Evolutionary conservation across 176 grass and related monocot genomes (phyloP).

Genomic region (Stipa capillata): DNA sequence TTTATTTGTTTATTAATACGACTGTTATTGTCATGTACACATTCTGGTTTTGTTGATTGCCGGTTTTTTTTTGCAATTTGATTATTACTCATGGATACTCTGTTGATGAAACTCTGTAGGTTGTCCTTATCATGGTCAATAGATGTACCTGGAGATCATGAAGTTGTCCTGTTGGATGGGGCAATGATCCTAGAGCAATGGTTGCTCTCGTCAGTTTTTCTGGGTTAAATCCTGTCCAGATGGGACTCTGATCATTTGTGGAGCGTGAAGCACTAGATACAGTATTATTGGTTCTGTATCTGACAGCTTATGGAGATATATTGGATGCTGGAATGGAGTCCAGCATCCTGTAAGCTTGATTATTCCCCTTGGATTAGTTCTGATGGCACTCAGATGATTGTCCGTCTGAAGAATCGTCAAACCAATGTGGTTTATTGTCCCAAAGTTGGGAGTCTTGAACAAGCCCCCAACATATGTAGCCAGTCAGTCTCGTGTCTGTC

Average conservation of each 20-base stretch:
- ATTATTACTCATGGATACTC: neutral
- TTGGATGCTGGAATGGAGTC: constrained; percentile 46
- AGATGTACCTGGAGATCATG: constrained; percentile 54
- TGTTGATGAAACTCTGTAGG: constrained; percentile 37
- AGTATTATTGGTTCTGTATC: constrained; percentile 29
- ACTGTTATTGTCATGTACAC: neutral
- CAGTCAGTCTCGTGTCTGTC: neutral
- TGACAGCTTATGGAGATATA: constrained; percentile 23
- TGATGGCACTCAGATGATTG: constrained; percentile 14
- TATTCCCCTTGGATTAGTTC: constrained; percentile 20
- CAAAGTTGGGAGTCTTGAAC: neutral
- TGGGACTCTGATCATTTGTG: constrained; percentile 8
- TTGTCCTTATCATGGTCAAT: constrained; percentile 65
- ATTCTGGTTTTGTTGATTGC: neutral
- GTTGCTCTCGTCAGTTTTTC: constrained; percentile 26
- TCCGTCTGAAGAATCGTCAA: constrained; percentile 8
- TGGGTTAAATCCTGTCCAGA: constrained; percentile 6
- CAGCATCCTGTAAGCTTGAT: constrained; percentile 30
- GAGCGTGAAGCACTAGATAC: constrained; percentile 16
- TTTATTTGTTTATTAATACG: neutral
- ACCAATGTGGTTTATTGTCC: neutral
- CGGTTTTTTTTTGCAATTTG: neutral
- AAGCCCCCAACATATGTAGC: no score
- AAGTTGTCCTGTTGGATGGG: constrained; percentile 57
- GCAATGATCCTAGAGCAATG: constrained; percentile 17